phyloP scores from a whole-genome alignment of 2,329 filamentous ascomycete species.

The Chaetomium strumarium region DNA sequence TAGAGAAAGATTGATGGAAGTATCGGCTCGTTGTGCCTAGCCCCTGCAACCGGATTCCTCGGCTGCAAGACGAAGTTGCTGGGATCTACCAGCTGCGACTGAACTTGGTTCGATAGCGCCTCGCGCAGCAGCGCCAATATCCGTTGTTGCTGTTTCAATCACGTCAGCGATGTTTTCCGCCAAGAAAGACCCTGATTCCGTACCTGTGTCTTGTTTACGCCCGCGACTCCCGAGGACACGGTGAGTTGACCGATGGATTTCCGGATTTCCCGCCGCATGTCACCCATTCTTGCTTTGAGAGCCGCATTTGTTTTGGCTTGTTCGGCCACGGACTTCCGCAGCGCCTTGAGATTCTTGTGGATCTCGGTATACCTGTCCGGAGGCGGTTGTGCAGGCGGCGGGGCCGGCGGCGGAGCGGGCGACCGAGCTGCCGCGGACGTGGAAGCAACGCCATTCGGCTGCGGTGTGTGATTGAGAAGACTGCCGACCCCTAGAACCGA shows the following conservation, averaged over 20 bases:
- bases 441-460: conserved; percentile 9
- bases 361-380: conserved; percentile 49
- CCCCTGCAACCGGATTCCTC: conserved; percentile 36
- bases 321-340: conserved; percentile 41
- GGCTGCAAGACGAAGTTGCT: conserved; percentile 43
- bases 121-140: conserved; percentile 48
- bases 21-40: conserved; percentile 38
- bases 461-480: conserved; percentile 9
- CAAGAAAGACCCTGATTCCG: not conserved
- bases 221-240: conserved; percentile 36
- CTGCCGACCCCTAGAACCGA: conserved; percentile 6
- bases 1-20: conserved; percentile 62
- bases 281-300: conserved; percentile 62
- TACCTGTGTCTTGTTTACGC: conserved; percentile 43
- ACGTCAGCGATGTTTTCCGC: not conserved
- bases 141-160: conserved; percentile 28
- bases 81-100: conserved; percentile 45
- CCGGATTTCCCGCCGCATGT: conserved; percentile 65
- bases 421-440: conserved; percentile 2
- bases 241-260: conserved; percentile 70
- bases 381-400: conserved; percentile 1
- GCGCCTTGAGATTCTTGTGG: conserved; percentile 61
- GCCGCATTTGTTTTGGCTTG: conserved; percentile 49
- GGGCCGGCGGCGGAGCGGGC: not conserved
- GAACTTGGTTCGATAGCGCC: conserved; percentile 43